Evolutionary conservation across 768 basidiomycete species (phyloP).

Genomic region (Mycena rebaudengoi): DNA sequence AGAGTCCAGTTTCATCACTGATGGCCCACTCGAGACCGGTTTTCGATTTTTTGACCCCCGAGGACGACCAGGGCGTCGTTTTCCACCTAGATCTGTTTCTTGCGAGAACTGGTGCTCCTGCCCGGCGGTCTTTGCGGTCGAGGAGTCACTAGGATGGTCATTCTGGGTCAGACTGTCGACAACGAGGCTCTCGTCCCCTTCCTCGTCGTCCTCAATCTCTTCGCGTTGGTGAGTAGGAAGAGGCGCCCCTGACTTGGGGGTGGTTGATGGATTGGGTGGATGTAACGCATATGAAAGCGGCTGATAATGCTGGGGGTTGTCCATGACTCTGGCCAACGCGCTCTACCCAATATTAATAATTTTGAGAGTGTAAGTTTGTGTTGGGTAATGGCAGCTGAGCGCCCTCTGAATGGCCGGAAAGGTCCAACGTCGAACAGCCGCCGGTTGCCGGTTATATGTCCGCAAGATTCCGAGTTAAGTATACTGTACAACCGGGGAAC

Average conservation of each 20-base stretch:
- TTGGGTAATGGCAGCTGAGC: conserved; percentile 8
- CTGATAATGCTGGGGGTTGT: conserved; percentile 84
- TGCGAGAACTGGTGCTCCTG: conserved; percentile 34
- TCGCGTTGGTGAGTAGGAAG: conserved; percentile 38
- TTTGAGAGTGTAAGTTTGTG: not conserved
- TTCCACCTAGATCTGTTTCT: conserved; percentile 50
- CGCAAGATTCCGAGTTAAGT: conserved; percentile 11
- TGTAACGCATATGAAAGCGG: conserved; percentile 82
- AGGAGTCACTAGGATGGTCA: conserved; percentile 50
- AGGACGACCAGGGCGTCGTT: conserved; percentile 82
- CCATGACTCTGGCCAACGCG: conserved; percentile 43
- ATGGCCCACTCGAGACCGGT: conserved; percentile 2
- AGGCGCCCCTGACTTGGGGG: conserved; percentile 31
- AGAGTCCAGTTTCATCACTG: conserved; percentile 11
- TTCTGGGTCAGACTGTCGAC: conserved; percentile 69
- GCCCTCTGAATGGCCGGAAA: not conserved
- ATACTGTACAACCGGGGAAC: not conserved
- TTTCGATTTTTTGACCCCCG: conserved; percentile 82
- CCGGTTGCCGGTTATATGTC: conserved; percentile 20
- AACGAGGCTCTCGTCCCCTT: conserved; percentile 78
- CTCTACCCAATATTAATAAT: conserved; percentile 15
- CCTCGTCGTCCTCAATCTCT: conserved; percentile 76
- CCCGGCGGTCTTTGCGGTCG: conserved; percentile 43
- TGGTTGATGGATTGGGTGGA: conserved; percentile 54
- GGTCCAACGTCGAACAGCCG: no score